phyloP scores from a whole-genome alignment of 179 eudicot species.

The Actinidia polygama region DNA sequence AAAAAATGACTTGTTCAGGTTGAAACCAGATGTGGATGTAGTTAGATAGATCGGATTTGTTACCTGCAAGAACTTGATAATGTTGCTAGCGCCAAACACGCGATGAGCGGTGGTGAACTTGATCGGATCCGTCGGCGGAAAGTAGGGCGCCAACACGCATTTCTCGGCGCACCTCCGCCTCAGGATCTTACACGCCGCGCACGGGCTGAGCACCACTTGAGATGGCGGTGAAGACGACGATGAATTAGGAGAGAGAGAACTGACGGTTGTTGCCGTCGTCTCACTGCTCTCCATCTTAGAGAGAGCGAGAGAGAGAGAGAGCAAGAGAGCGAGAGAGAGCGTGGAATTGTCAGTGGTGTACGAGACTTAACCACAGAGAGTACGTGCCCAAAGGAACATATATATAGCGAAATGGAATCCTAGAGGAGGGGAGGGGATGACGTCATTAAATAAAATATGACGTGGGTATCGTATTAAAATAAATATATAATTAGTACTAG shows the following conservation, averaged over 20 bases:
- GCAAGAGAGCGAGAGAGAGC: constrained; percentile 2
- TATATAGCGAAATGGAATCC: not conserved
- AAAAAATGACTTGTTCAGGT: too few species aligned
- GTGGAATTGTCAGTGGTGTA: not conserved
- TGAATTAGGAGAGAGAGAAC: not conserved
- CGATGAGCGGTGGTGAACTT: constrained; percentile 85
- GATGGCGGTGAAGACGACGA: constrained; percentile 1
- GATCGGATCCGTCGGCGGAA: constrained; percentile 80
- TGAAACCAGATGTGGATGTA: too few species aligned
- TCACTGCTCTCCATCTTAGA: constrained; percentile 14
- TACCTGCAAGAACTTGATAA: constrained; percentile 84
- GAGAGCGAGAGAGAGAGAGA: too few species aligned
- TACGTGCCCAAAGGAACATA: not conserved
- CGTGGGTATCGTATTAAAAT: not conserved
- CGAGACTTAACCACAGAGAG: not conserved
- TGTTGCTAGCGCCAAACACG: constrained; percentile 89
- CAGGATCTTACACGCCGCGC: constrained; percentile 81
- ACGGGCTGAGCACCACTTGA: constrained; percentile 54
- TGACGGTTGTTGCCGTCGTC: not conserved
- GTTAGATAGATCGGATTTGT: too few species aligned
- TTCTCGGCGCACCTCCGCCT: constrained; percentile 69
- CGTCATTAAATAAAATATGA: not conserved
- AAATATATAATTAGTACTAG: too few species aligned
- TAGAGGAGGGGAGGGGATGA: not conserved
- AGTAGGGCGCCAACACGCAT: constrained; percentile 76